Evolutionary conservation across 2,329 filamentous ascomycete genomes (phyloP).

Genomic region (Colletotrichum aenigma): DNA sequence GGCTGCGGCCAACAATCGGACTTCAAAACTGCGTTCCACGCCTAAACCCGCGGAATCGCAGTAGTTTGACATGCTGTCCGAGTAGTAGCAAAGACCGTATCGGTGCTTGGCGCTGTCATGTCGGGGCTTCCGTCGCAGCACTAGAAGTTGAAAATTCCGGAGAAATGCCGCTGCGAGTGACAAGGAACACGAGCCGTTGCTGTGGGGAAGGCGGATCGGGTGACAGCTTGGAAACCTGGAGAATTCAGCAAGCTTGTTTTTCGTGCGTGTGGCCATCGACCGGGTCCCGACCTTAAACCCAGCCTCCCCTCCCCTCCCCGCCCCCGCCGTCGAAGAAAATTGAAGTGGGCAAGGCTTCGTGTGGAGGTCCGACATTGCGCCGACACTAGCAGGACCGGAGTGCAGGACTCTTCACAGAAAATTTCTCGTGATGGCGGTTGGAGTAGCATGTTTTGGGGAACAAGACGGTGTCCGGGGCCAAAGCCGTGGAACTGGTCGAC

Average conservation of each 20-base stretch:
- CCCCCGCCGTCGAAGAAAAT: background rate
- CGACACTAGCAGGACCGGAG: constrained; percentile 2
- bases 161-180: background rate
- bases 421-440: constrained; percentile 3
- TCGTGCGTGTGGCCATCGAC: background rate
- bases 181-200: background rate
- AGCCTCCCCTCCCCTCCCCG: background rate
- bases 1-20: background rate
- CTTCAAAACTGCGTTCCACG: background rate
- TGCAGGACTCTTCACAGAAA: background rate
- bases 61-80: background rate
- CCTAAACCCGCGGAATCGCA: background rate
- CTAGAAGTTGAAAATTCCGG: background rate
- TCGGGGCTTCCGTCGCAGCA: background rate
- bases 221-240: constrained; percentile 17
- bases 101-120: background rate
- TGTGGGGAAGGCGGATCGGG: constrained; percentile 12
- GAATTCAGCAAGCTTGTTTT: constrained; percentile 5
- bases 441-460: constrained; percentile 1
- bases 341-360: background rate
- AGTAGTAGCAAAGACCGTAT: background rate
- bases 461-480: background rate
- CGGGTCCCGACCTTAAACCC: background rate
- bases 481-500: background rate
- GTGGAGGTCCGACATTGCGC: constrained; percentile 18